These are phyloP conservation scores for Blastobotrys persicus DNA, from an alignment of 1,139 yeast genomes.

Conservation along the genomic window DNA sequence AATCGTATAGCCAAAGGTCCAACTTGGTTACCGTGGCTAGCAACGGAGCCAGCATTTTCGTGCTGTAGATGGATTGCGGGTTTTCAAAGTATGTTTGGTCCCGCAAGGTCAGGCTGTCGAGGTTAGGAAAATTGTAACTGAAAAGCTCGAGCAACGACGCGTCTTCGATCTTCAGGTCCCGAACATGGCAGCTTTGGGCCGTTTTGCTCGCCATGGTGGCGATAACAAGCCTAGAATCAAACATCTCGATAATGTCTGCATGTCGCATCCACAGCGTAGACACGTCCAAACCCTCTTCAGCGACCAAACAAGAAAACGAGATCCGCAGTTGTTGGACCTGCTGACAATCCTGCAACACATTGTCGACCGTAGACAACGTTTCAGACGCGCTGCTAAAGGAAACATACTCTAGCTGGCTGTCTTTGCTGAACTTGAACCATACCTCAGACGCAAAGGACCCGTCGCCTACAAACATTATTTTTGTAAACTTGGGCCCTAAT, in stretches of 20 bases:
- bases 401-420: background rate
- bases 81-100: background rate
- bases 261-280: background rate
- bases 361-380: background rate
- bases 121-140: background rate
- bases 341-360: background rate
- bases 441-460: background rate
- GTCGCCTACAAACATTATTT: background rate
- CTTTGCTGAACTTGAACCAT: background rate
- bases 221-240: background rate
- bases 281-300: background rate
- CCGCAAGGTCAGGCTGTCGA: background rate
- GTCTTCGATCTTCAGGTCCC: background rate
- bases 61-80: background rate
- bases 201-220: background rate
- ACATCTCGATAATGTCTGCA: background rate
- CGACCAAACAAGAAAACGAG: too few species aligned
- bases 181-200: background rate
- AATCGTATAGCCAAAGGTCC: background rate
- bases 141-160: background rate
- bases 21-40: background rate
- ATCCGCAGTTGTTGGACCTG: background rate
- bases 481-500: background rate
- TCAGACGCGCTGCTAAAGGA: background rate
- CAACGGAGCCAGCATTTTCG: background rate